Evolutionary conservation across 208 protist genomes (phyloP).

Genomic region (Crithidia brevicula): DNA sequence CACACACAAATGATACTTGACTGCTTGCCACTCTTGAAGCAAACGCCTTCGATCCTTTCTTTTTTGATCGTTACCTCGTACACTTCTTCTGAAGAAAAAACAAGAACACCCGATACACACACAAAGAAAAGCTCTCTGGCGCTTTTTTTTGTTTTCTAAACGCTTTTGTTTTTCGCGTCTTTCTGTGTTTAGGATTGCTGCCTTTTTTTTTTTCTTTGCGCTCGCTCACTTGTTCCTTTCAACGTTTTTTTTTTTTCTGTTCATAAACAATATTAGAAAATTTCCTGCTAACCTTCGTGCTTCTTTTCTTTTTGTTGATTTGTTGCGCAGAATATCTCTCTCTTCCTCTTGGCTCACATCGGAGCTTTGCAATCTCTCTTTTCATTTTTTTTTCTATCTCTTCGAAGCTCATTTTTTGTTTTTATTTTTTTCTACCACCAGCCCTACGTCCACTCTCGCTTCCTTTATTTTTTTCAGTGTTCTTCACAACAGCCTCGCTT

Average conservation of each 20-base stretch:
- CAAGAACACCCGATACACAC: too few relatives aligned
- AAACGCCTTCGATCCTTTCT: too few relatives aligned
- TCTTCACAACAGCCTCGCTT: neutral
- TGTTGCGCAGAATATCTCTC: neutral
- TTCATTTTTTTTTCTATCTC: neutral
- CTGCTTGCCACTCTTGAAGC: too few relatives aligned
- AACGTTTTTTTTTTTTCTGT: neutral
- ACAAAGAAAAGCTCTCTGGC: too few relatives aligned
- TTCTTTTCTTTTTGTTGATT: neutral
- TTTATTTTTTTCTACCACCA: too few relatives aligned
- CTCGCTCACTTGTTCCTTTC: neutral
- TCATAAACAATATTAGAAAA: neutral
- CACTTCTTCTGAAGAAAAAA: too few relatives aligned
- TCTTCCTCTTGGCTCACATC: too few relatives aligned
- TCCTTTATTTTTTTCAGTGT: slow-evolving; percentile 12
- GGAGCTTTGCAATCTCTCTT: neutral
- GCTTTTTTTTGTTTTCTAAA: neutral
- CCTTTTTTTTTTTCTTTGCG: neutral
- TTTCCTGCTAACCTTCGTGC: too few relatives aligned
- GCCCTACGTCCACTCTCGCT: too few relatives aligned
- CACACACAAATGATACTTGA: too few relatives aligned
- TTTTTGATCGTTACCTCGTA: too few relatives aligned
- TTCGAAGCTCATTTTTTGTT: neutral
- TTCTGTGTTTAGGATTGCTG: neutral
- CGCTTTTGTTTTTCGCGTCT: neutral